Evolutionary conservation across 306 rosid species (phyloP).

Genomic region (Cucumis cinereus): DNA sequence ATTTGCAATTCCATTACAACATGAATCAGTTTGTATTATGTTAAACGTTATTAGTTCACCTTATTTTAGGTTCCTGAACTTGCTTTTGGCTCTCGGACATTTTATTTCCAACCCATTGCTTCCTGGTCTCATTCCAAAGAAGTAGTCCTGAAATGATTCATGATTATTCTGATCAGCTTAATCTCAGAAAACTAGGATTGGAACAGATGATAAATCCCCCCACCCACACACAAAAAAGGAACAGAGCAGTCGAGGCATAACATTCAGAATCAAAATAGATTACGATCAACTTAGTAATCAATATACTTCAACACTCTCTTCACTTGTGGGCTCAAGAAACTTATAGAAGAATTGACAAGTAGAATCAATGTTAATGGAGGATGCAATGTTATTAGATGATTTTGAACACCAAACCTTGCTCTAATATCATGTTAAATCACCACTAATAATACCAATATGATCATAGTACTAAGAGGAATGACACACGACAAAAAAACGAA

Average conservation of each 20-base stretch:
- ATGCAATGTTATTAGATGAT: too few relatives aligned
- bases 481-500: neutral
- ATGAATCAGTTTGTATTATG: neutral
- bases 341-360: too few relatives aligned
- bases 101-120: conserved; percentile 57
- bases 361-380: too few relatives aligned
- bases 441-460: too few relatives aligned
- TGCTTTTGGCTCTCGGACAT: conserved; percentile 17
- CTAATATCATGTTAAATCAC: too few relatives aligned
- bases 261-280: neutral
- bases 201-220: neutral
- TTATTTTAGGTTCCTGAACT: conserved; percentile 46
- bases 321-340: too few relatives aligned
- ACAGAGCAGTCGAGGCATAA: neutral
- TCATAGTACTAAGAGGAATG: neutral
- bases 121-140: conserved; percentile 71
- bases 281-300: too few relatives aligned
- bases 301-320: too few relatives aligned
- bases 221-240: neutral
- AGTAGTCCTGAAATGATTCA: conserved; percentile 47
- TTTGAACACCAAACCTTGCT: too few relatives aligned
- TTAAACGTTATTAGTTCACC: conserved; percentile 33
- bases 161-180: neutral
- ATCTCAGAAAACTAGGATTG: neutral
- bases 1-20: neutral